phyloP scores from a whole-genome alignment of 169 alveolate species.

The Plasmodium knowlesi region DNA sequence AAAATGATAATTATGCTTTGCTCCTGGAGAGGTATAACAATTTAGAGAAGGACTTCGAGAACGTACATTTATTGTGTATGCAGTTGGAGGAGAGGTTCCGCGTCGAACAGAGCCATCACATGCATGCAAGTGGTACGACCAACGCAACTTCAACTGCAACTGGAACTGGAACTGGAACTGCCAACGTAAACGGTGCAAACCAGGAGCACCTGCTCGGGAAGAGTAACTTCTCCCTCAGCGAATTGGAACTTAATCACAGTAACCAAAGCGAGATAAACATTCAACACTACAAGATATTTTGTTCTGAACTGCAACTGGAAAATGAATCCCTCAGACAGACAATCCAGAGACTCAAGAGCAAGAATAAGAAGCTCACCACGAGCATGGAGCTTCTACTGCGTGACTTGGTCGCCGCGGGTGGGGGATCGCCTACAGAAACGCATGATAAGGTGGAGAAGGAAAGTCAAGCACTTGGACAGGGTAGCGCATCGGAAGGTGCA shows the following conservation, averaged over 20 bases:
- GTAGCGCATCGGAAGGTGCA: too few relatives aligned
- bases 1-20: not conserved
- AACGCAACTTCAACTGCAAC: too few relatives aligned
- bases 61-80: conserved; percentile 23
- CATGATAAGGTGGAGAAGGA: not conserved
- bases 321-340: conserved; percentile 23
- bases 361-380: conserved; percentile 28
- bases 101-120: not conserved
- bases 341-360: conserved; percentile 7
- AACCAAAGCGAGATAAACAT: conserved; percentile 25
- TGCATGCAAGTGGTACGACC: not conserved
- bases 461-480: not conserved
- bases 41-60: conserved; percentile 37
- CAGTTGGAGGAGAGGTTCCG: conserved; percentile 23
- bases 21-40: conserved; percentile 20
- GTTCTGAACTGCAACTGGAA: conserved; percentile 42
- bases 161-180: too few relatives aligned
- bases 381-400: conserved; percentile 37
- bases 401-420: conserved; percentile 23
- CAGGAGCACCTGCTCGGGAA: not conserved
- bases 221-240: conserved; percentile 45
- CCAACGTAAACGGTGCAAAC: not conserved
- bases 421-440: not conserved
- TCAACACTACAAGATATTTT: conserved; percentile 25
- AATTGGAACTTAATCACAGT: conserved; percentile 27